Conservation (phyloP, 2,329 filamentous ascomycete genomes). For the Hortaea werneckii region DNA sequence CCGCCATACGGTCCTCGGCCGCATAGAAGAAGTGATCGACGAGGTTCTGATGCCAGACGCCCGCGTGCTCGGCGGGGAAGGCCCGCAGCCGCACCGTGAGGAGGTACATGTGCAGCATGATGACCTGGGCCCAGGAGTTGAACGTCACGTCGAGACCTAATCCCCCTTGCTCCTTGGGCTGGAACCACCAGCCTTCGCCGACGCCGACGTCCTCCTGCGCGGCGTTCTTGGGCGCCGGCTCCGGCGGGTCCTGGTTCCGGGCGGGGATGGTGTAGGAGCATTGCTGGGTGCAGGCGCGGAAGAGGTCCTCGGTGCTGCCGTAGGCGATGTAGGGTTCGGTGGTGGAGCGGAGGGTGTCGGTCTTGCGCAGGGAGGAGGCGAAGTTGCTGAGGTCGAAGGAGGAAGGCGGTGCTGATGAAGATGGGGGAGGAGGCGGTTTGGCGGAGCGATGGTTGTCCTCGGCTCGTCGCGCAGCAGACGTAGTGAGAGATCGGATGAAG, state of each 20-base stretch:
- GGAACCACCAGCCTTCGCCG: slow-evolving; percentile 70
- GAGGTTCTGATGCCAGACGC: slow-evolving; percentile 78
- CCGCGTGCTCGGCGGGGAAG: slow-evolving; percentile 58
- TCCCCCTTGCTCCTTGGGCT: slow-evolving; percentile 29
- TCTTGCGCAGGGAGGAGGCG: slow-evolving; percentile 15
- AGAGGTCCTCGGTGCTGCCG: slow-evolving; percentile 66
- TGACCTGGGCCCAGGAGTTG: slow-evolving; percentile 90
- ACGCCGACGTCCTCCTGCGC: slow-evolving; percentile 75
- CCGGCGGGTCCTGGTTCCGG: slow-evolving; percentile 50
- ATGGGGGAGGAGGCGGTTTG: slow-evolving; percentile 5
- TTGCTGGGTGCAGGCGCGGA: slow-evolving; percentile 61
- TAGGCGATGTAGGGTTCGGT: slow-evolving; percentile 69
- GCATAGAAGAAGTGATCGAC: slow-evolving; percentile 93
- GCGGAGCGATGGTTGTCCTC: not conserved
- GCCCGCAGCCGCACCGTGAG: slow-evolving; percentile 73
- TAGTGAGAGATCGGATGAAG: slow-evolving; percentile 1
- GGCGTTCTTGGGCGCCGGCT: slow-evolving; percentile 57
- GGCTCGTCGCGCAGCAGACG: not conserved
- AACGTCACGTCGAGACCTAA: slow-evolving; percentile 78
- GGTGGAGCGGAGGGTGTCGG: slow-evolving; percentile 26
- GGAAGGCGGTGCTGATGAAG: slow-evolving; percentile 5
- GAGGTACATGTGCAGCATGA: slow-evolving; percentile 93
- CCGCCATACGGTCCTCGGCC: slow-evolving; percentile 73
- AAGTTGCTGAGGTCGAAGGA: slow-evolving; percentile 12
- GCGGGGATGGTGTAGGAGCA: slow-evolving; percentile 70